Percentiles rank a stretch among this genome's conserved stretches.
These are phyloP conservation scores for Candida sphagnicola DNA, from an alignment of 805 yeast species.

Conservation along the genomic window DNA sequence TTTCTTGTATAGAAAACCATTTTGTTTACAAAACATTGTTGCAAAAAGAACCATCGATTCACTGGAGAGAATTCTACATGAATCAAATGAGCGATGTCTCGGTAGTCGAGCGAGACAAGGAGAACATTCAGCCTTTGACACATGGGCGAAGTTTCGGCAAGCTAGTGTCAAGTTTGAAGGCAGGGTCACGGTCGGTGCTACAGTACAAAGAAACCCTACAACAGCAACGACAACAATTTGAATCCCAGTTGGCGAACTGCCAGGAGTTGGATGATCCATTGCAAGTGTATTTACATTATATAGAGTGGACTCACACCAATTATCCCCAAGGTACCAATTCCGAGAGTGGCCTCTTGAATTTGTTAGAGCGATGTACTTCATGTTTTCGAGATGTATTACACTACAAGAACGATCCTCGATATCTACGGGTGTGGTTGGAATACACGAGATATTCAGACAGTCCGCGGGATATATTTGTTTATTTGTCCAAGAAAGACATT, in stretches of 20 bases:
- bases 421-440: constrained; percentile 75
- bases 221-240: constrained; percentile 44
- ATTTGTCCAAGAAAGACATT: constrained; percentile 65
- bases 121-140: constrained; percentile 62
- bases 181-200: constrained; percentile 13
- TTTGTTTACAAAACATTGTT: neutral
- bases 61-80: too few relatives aligned
- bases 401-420: constrained; percentile 81
- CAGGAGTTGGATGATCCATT: constrained; percentile 81
- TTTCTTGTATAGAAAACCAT: too few relatives aligned
- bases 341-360: constrained; percentile 60
- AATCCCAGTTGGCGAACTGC: constrained; percentile 42
- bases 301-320: constrained; percentile 64
- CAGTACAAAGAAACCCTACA: constrained; percentile 20
- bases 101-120: constrained; percentile 53
- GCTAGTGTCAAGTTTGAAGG: constrained; percentile 42
- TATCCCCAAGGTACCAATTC: constrained; percentile 59
- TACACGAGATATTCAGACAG: constrained; percentile 67
- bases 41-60: neutral
- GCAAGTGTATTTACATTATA: constrained; percentile 68
- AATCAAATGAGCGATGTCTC: constrained; percentile 9
- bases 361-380: constrained; percentile 71
- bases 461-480: constrained; percentile 67
- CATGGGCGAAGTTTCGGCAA: constrained; percentile 68
- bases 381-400: constrained; percentile 59